Conservation (phyloP, 441 rosid genomes). For the Gossypium gossypioides region DNA sequence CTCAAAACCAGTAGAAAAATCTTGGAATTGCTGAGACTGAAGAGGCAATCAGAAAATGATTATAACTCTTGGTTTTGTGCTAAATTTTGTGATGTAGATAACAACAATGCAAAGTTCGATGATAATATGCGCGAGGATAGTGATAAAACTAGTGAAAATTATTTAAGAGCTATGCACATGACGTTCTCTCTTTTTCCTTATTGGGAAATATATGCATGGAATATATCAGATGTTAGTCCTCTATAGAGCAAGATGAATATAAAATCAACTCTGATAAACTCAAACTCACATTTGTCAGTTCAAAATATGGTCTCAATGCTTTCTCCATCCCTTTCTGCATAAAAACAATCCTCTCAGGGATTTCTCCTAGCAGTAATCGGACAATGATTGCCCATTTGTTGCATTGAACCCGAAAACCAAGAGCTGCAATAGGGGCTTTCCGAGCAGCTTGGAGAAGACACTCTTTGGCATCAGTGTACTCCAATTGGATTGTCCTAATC, state of each 20-base stretch:
- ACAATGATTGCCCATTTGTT: constrained; percentile 69
- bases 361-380: constrained; percentile 60
- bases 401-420: constrained; percentile 61
- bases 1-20: background rate
- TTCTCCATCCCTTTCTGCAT: constrained; percentile 74
- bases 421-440: constrained; percentile 60
- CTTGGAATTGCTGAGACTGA: background rate
- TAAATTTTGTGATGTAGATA: background rate
- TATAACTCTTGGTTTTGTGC: background rate
- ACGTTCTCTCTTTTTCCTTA: background rate
- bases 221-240: background rate
- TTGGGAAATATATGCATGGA: background rate
- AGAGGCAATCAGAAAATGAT: background rate
- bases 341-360: constrained; percentile 61
- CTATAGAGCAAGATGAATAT: background rate
- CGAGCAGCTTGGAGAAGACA: constrained; percentile 72
- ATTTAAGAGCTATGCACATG: background rate
- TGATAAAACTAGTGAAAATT: background rate
- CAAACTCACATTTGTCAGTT: constrained; percentile 64
- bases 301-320: constrained; percentile 70
- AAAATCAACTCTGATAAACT: background rate
- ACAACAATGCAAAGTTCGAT: background rate
- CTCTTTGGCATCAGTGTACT: constrained; percentile 73
- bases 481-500: constrained; percentile 66
- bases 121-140: background rate